Evolutionary conservation across 2,329 filamentous ascomycete species (phyloP), one percentile per base, ranked within the genome.

Genomic region (Mycosphaerella sp.): DNA sequence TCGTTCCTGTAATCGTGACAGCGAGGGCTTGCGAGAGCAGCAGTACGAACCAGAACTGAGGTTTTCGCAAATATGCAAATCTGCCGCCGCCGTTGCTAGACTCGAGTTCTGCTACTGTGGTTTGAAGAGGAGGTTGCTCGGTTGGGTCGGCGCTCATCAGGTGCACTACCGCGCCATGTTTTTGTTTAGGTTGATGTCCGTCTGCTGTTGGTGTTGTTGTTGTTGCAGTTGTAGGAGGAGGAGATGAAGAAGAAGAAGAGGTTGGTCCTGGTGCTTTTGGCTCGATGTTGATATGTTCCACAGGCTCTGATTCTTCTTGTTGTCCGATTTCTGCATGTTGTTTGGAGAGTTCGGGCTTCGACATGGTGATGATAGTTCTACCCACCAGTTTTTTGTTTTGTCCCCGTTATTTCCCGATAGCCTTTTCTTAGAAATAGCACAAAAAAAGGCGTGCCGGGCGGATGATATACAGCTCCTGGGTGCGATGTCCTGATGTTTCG

Each of bases 1-100:
- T 95, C 44, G 90, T 96, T 27, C 81, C 83, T 1, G 90, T 96
- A 71, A 95, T 93, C 74, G 89, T 90, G 53, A 98, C 81, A 4
- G 90, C 83, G 40, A 95, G 82, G 46, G 89, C 70, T 77, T 96
- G 90, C 53, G 80, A 66, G 12, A 97, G 73, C 43, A 81, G 54
- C 62, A 97, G 75, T 39, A 95, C 82, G 60, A 88, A 74, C 81
- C 89, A 97, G 68, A 98, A 97, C 67, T 96, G 87, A 64, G 78
- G 78, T 9, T 90, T 95, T 61, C 77, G 79, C 57, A 97, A 75
- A 72, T 93, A 97, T 39, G 85, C 73, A 59, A 84, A 78, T 59
- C 73, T 76, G 69, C 58, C 73, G 72, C 52, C 71, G 40, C 60
- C 69, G 52, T 65, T n/a, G n/a, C n/a, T n/a, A n/a, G n/a, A 56